Base-by-base conservation (phyloP, 2,329 filamentous ascomycete genomes). In the Penicillium olsonii region DNA sequence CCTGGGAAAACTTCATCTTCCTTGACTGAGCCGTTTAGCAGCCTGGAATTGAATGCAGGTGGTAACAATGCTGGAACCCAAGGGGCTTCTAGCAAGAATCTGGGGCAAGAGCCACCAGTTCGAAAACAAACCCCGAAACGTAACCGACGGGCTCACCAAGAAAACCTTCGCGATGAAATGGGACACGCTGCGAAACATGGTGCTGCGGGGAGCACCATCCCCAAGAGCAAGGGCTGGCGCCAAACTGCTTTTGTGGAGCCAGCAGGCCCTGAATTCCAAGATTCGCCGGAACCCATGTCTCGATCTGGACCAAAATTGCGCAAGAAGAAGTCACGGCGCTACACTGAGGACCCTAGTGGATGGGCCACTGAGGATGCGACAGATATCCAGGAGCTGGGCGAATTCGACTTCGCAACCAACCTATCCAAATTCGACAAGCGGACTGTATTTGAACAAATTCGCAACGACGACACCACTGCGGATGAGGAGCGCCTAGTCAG, bases 301-400 rank as follows among this genome's bases (percentile, higher is more conserved):
- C 61, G 55, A 37, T 52, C 46, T 39, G 64, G 60, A 50, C 56
- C 59, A 24, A 75, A 75, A 47, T 75, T 76, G 22, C 76, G 78
- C 56, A 75, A 74, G 49, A 75, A 73, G 53, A 67, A 69, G 53
- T 63, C 70, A 70, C 65, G 71, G 57, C 71, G 73, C 58, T 74
- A 77, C 53, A 82, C 61, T 8, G 79, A 83, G 48, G 76, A 80
- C 45, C 72, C 90, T 37, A 95, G 90, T 67, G 92, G 90, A 3
- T 97, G 92, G 92, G 91, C 90, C 4, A 96, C 92, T 0, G 94
- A 96, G 66, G 92, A 97, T 64, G 92, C 92, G 18, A 96, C 90
- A 0, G 94, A 97, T 66, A 89, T 94, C 18, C 89, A 92, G 71
- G 92, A 95, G 66, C 83, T 94, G 78, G 90, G 88, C 10, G 94